Evolutionary conservation across 345 rosid genomes (phyloP).

Genomic region (Gossypium mustelinum): DNA sequence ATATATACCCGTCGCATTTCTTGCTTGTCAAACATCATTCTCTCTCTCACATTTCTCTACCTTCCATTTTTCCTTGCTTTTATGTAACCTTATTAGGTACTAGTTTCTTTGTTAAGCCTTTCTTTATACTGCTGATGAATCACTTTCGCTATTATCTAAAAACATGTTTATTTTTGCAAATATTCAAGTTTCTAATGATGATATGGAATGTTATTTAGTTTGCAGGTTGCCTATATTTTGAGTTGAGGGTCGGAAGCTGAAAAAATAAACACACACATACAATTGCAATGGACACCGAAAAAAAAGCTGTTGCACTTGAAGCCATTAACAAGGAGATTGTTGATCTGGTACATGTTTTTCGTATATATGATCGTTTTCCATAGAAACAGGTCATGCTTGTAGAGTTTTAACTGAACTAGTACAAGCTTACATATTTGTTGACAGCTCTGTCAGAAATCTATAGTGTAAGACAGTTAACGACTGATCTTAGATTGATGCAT

Average conservation of each 20-base stretch:
- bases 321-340: slow-evolving; percentile 72
- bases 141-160: no score
- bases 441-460: not conserved
- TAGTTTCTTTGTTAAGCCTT: not conserved
- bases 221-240: slow-evolving; percentile 18
- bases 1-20: not conserved
- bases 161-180: no score
- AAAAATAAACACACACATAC: slow-evolving; percentile 23
- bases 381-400: not conserved
- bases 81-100: not conserved
- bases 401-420: not conserved
- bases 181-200: not conserved
- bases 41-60: not conserved
- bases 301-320: slow-evolving; percentile 47
- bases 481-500: not conserved
- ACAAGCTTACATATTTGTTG: not conserved
- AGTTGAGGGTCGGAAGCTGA: slow-evolving; percentile 17
- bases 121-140: not conserved
- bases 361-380: not conserved
- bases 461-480: not conserved
- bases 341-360: slow-evolving; percentile 48
- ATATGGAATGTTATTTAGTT: not conserved
- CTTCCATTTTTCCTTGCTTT: not conserved
- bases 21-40: not conserved
- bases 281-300: slow-evolving; percentile 44